phyloP scores from a whole-genome alignment of 371 early-diverging fungal species.

The Mucor lusitanicus region DNA sequence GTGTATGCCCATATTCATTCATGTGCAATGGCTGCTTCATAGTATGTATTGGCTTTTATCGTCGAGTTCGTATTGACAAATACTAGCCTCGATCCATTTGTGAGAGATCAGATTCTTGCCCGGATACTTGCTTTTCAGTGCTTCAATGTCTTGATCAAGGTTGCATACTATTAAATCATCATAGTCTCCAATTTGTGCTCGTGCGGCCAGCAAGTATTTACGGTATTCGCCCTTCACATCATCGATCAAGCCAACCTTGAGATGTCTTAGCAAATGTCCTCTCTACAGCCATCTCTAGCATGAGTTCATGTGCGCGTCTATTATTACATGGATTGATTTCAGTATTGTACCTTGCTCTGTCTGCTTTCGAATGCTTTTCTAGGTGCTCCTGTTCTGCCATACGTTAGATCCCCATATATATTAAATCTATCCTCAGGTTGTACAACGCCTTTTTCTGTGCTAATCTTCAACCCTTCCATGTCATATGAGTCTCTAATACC shows the following conservation, averaged over 20 bases:
- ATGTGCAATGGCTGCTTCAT: not conserved
- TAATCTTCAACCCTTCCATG: conserved; percentile 16
- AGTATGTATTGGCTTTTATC: conserved; percentile 9
- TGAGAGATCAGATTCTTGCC: not conserved
- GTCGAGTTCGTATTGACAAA: conserved; percentile 14
- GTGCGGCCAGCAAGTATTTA: conserved; percentile 9
- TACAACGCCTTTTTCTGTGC: conserved; percentile 1
- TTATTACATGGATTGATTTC: not conserved
- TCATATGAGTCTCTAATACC: not conserved
- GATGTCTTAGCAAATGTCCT: conserved; percentile 6
- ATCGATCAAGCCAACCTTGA: not conserved
- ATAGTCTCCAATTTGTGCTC: not conserved
- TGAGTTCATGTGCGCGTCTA: too few species aligned
- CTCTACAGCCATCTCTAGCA: not conserved
- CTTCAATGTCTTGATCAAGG: not conserved
- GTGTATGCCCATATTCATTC: not conserved
- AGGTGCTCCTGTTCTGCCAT: conserved; percentile 26
- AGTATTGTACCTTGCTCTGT: not conserved
- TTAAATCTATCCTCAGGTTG: conserved; percentile 12
- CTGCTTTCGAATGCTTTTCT: conserved; percentile 11
- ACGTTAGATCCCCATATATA: conserved; percentile 5
- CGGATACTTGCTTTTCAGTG: not conserved
- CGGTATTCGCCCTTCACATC: conserved; percentile 7
- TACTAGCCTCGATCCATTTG: conserved; percentile 17
- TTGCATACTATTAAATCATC: conserved; percentile 11